phyloP scores from a whole-genome alignment of 495 filamentous ascomycete genomes.

The Opeltia flavorubescens region DNA sequence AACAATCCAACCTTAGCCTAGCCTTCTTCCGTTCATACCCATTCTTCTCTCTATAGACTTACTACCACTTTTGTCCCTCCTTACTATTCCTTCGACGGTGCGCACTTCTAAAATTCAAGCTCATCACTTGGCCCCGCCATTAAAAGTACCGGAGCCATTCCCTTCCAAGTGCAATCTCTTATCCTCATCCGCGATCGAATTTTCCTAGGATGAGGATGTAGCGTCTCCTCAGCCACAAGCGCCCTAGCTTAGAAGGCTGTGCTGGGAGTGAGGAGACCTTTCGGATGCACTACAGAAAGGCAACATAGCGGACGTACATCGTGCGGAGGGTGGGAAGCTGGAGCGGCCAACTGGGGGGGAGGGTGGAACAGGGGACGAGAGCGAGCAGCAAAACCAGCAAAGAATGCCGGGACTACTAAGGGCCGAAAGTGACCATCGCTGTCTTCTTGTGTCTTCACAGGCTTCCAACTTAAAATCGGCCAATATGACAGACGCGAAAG shows the following conservation, averaged over 20 bases:
- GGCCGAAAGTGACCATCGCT: not conserved
- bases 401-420: constrained; percentile 11
- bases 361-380: constrained; percentile 5
- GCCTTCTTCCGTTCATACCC: too few species aligned
- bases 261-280: not conserved
- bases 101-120: too few species aligned
- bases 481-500: not conserved
- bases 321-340: constrained; percentile 5
- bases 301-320: constrained; percentile 14
- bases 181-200: too few species aligned
- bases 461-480: not conserved
- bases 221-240: too few species aligned
- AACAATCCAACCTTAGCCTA: too few species aligned
- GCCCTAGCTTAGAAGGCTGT: not conserved
- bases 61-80: too few species aligned
- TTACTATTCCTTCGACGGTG: too few species aligned
- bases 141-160: too few species aligned
- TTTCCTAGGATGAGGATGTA: too few species aligned
- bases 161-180: too few species aligned
- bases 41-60: too few species aligned
- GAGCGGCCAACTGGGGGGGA: constrained; percentile 9
- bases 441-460: not conserved
- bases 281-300: constrained; percentile 9
- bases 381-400: not conserved
- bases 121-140: too few species aligned